Evolutionary conservation across 192 early-diverging fungal species (phyloP).

Genomic region (Coemansia sp.): DNA sequence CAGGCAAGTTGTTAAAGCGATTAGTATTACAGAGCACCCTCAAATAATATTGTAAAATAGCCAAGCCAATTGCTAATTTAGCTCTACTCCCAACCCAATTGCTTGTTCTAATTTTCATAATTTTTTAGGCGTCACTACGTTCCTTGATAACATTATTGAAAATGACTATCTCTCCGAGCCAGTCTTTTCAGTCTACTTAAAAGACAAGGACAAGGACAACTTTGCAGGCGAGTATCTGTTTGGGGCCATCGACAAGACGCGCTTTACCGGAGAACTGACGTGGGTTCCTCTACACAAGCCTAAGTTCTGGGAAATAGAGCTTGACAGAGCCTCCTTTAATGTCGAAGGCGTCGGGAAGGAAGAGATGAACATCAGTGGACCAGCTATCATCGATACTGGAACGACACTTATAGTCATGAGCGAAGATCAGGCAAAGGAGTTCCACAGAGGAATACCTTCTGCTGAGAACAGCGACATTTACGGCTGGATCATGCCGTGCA

Average conservation of each 20-base stretch:
- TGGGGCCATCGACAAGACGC: constrained; percentile 56
- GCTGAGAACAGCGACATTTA: constrained; percentile 52
- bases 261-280: constrained; percentile 56
- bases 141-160: constrained; percentile 57
- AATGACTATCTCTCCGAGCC: constrained; percentile 61
- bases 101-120: neutral
- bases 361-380: constrained; percentile 42
- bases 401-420: constrained; percentile 64
- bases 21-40: too few species aligned
- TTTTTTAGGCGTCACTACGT: constrained; percentile 50
- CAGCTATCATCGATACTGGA: constrained; percentile 65
- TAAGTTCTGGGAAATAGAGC: constrained; percentile 59
- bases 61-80: neutral
- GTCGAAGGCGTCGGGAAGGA: constrained; percentile 35
- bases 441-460: constrained; percentile 54
- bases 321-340: constrained; percentile 49
- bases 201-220: constrained; percentile 51
- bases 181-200: constrained; percentile 70
- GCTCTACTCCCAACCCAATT: neutral
- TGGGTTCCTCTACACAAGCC: constrained; percentile 57
- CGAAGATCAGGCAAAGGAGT: constrained; percentile 56
- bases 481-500: constrained; percentile 56
- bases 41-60: too few species aligned
- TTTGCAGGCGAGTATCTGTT: constrained; percentile 63
- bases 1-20: constrained; percentile 24